These are phyloP conservation scores for Parachaetomium inaequale DNA, from an alignment of 495 filamentous ascomycete genomes.

Conservation along the genomic window DNA sequence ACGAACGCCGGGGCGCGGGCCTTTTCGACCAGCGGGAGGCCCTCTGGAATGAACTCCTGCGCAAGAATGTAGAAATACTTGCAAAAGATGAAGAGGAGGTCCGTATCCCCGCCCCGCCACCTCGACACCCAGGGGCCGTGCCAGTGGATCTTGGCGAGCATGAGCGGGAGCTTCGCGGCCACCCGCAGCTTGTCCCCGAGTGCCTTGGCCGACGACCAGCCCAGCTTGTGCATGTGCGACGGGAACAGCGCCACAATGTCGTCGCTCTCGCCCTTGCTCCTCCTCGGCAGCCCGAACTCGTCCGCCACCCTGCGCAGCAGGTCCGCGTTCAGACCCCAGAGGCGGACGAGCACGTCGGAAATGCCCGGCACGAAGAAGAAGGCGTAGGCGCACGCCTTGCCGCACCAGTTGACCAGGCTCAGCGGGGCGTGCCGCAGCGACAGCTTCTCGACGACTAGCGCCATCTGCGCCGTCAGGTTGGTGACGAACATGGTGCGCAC, in stretches of 20 bases:
- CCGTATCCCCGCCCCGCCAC: constrained; percentile 88
- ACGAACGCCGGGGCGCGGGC: constrained; percentile 76
- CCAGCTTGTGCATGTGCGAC: constrained; percentile 61
- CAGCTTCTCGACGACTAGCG: constrained; percentile 88
- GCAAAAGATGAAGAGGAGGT: constrained; percentile 90
- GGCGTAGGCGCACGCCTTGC: constrained; percentile 90
- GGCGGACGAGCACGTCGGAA: constrained; percentile 76
- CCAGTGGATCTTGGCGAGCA: constrained; percentile 73
- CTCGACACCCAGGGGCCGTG: constrained; percentile 78
- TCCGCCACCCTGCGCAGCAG: constrained; percentile 66
- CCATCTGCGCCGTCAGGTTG: constrained; percentile 83
- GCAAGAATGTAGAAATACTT: constrained; percentile 85
- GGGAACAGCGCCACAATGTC: constrained; percentile 72
- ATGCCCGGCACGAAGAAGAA: constrained; percentile 94
- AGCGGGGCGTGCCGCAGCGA: constrained; percentile 84
- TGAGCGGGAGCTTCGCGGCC: constrained; percentile 63
- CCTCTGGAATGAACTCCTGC: constrained; percentile 70
- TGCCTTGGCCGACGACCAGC: constrained; percentile 63
- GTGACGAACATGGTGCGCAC: constrained; percentile 85
- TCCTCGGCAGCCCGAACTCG: constrained; percentile 55
- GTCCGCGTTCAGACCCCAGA: constrained; percentile 71
- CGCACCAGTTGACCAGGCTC: constrained; percentile 87
- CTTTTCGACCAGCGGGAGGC: constrained; percentile 57
- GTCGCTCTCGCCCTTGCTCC: constrained; percentile 48
- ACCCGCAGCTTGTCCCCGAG: constrained; percentile 64